Evolutionary conservation across 169 alveolate species (phyloP).

Genomic region (Plasmodium cynomolgi): DNA sequence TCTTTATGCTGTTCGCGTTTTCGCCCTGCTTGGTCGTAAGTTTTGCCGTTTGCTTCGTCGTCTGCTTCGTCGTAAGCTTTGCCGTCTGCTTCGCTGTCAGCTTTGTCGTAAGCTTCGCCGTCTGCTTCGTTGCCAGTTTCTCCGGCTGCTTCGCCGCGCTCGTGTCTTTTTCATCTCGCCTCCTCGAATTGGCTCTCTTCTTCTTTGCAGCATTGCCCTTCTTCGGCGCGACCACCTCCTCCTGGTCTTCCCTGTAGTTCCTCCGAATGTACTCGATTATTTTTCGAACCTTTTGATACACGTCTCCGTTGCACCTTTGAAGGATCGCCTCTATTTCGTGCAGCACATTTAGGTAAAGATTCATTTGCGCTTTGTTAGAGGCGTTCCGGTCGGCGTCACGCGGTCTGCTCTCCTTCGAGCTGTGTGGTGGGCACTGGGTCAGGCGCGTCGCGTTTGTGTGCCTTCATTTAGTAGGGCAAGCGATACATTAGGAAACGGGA

Average conservation of each 20-base stretch:
- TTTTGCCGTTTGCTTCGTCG: neutral
- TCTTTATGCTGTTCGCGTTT: slow-evolving; percentile 31
- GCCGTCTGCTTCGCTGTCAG: neutral
- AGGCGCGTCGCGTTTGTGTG: neutral
- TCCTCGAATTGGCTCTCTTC: slow-evolving; percentile 18
- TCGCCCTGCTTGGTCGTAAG: neutral
- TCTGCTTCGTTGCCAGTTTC: neutral
- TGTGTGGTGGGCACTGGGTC: neutral
- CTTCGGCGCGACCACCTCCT: neutral
- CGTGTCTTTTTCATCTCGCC: neutral
- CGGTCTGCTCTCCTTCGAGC: neutral
- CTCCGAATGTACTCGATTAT: slow-evolving; percentile 30
- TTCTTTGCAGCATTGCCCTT: neutral
- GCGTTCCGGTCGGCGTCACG: neutral
- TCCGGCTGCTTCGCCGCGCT: neutral
- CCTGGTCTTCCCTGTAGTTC: slow-evolving; percentile 15
- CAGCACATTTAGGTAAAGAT: slow-evolving; percentile 37
- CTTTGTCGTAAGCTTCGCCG: neutral
- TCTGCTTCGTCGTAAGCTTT: neutral
- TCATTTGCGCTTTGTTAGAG: slow-evolving; percentile 15
- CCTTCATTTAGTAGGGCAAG: neutral
- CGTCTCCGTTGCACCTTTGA: slow-evolving; percentile 57
- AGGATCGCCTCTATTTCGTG: slow-evolving; percentile 60
- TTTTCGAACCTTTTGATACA: slow-evolving; percentile 13
- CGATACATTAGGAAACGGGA: neutral